A percentile compares a stretch with the other conserved stretches of the same genome.
Conservation (phyloP, 164 flowering plant genomes). For the Tetracentron sinense region DNA sequence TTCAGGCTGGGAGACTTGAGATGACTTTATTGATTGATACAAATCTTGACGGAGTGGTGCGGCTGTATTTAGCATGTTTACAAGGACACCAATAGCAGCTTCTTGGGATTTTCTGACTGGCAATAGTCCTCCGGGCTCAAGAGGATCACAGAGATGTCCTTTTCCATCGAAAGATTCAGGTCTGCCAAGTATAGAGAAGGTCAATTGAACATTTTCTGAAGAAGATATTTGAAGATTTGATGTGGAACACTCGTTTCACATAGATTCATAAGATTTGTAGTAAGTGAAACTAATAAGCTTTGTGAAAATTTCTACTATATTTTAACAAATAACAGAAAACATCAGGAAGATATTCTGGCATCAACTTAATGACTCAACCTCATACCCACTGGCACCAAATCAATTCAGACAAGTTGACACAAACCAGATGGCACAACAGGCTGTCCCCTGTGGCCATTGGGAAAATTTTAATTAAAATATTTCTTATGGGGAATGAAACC, state of each 20-base stretch:
- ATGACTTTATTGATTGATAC: conserved; percentile 22
- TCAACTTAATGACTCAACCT: too few relatives aligned
- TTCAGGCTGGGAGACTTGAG: conserved; percentile 30
- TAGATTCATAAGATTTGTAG: too few relatives aligned
- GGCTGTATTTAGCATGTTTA: conserved; percentile 62
- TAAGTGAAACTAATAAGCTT: too few relatives aligned
- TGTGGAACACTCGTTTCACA: background rate
- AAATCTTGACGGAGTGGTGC: conserved; percentile 64
- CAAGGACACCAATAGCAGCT: conserved; percentile 80
- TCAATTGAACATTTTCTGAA: conserved; percentile 5
- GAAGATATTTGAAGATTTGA: background rate
- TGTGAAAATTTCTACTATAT: too few relatives aligned
- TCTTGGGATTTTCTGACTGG: conserved; percentile 53
- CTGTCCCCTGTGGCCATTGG: too few relatives aligned
- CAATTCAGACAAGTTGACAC: too few relatives aligned
- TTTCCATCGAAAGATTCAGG: conserved; percentile 51
- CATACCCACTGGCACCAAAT: too few relatives aligned
- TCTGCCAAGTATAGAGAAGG: conserved; percentile 28
- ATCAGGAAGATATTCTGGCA: too few relatives aligned
- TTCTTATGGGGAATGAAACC: too few relatives aligned
- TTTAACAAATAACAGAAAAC: too few relatives aligned
- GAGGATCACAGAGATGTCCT: conserved; percentile 25
- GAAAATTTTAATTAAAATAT: too few relatives aligned
- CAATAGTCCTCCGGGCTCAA: conserved; percentile 37
- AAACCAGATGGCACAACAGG: too few relatives aligned